phyloP scores from a whole-genome alignment of 2,329 filamentous ascomycete genomes.

The Fusarium miscanthi region DNA sequence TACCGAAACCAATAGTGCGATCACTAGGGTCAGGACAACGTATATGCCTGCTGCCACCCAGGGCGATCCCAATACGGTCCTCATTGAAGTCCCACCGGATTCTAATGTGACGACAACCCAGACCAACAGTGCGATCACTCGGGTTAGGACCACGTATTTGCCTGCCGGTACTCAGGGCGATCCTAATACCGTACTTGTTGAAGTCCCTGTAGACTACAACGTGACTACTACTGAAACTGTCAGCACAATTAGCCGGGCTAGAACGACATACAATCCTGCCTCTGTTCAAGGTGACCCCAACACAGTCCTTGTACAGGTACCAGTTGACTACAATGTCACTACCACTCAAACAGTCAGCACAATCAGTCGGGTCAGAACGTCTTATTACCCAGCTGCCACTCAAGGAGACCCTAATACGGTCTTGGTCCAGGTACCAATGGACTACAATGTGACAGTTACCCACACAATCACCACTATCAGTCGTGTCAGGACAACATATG shows the following conservation, averaged over 20 bases:
- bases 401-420: not conserved
- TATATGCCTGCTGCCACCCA: constrained; percentile 1
- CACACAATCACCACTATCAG: not conserved
- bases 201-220: constrained; percentile 7
- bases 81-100: not conserved
- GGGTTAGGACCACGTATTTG: constrained; percentile 1
- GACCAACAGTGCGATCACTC: constrained; percentile 1
- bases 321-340: not conserved
- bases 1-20: not conserved
- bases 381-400: not conserved
- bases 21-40: constrained; percentile 1
- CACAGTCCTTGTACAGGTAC: too few species aligned
- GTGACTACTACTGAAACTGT: not conserved
- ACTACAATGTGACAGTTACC: constrained; percentile 6
- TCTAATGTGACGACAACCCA: constrained; percentile 10
- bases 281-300: too few species aligned
- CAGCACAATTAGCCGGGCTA: not conserved
- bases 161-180: constrained; percentile 12
- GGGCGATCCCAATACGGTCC: constrained; percentile 11
- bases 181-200: constrained; percentile 9
- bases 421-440: not conserved
- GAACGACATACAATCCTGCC: too few species aligned
- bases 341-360: not conserved
- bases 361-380: not conserved
- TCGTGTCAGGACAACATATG: not conserved